A percentile compares a stretch with the other conserved stretches of the same genome.
These are phyloP conservation scores for Meredithiella fracta DNA, from an alignment of 2,329 filamentous ascomycete species.

Conservation along the genomic window DNA sequence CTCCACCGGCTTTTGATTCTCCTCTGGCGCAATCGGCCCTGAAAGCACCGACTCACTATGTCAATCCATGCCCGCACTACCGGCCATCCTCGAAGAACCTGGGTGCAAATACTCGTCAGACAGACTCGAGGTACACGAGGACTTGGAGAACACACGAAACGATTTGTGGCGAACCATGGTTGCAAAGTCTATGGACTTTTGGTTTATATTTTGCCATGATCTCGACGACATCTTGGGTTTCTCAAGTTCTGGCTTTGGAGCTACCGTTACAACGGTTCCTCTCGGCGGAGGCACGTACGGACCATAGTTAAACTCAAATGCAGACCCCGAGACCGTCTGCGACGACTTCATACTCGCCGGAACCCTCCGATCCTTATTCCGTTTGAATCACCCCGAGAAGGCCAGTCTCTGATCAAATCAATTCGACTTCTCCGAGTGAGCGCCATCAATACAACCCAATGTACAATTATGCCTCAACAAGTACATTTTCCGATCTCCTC, in stretches of 20 bases:
- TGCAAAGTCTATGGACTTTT: not conserved
- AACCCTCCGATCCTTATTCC: too few relatives aligned
- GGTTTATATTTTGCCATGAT: not conserved
- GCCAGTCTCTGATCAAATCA: too few relatives aligned
- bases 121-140: not conserved
- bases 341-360: too few relatives aligned
- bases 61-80: not conserved
- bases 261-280: not conserved
- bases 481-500: not conserved
- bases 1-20: too few relatives aligned
- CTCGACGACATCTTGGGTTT: not conserved
- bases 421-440: too few relatives aligned
- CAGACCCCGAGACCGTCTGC: too few relatives aligned
- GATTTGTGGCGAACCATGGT: not conserved
- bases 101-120: not conserved
- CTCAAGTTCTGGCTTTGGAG: not conserved
- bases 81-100: not conserved
- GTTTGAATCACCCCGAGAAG: too few relatives aligned
- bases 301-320: too few relatives aligned
- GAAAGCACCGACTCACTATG: too few relatives aligned
- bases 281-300: too few relatives aligned
- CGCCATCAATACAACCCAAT: too few relatives aligned
- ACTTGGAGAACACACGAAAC: not conserved
- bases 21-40: too few relatives aligned
- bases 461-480: not conserved